These are phyloP conservation scores for Colletotrichum magnum DNA, from an alignment of 2,329 filamentous ascomycete genomes.

Conservation along the genomic window DNA sequence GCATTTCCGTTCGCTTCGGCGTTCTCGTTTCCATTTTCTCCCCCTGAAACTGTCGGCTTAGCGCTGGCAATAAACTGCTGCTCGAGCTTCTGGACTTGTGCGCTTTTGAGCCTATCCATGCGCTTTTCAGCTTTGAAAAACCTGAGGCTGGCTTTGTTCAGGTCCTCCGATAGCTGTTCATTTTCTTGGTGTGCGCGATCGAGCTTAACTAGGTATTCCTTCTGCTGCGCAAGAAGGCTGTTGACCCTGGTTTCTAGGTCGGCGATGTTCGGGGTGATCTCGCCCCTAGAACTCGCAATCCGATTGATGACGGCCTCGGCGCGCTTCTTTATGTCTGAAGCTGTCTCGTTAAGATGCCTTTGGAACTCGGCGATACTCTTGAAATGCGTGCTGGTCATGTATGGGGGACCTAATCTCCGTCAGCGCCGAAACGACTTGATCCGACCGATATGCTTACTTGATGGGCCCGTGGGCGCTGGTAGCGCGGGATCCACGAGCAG, in stretches of 20 bases:
- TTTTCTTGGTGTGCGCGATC: slow-evolving; percentile 84
- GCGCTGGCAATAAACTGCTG: slow-evolving; percentile 85
- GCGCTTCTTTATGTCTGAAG: slow-evolving; percentile 81
- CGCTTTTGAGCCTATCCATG: slow-evolving; percentile 88
- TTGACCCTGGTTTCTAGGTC: slow-evolving; percentile 83
- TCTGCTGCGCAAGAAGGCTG: slow-evolving; percentile 83
- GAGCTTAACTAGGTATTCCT: slow-evolving; percentile 82
- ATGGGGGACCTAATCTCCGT: slow-evolving; percentile 62
- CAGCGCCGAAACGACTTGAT: slow-evolving; percentile 42
- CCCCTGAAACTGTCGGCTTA: slow-evolving; percentile 60
- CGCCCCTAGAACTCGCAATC: slow-evolving; percentile 65
- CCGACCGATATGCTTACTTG: slow-evolving; percentile 27
- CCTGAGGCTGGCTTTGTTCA: slow-evolving; percentile 89
- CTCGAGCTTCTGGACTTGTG: slow-evolving; percentile 92
- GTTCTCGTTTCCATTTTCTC: slow-evolving; percentile 69
- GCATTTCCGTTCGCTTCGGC: slow-evolving; percentile 68
- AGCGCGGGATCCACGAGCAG: slow-evolving; percentile 68
- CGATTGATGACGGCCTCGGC: slow-evolving; percentile 78
- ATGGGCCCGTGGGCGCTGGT: slow-evolving; percentile 47
- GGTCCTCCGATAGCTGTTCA: slow-evolving; percentile 85
- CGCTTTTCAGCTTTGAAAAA: slow-evolving; percentile 98
- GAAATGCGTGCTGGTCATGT: slow-evolving; percentile 72
- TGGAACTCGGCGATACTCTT: slow-evolving; percentile 81
- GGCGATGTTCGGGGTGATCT: slow-evolving; percentile 76
- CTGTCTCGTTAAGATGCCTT: slow-evolving; percentile 82